Percentiles rank a stretch among this genome's conserved stretches.
These are phyloP conservation scores for Rosa lucieae DNA, from an alignment of 306 rosid species.

Conservation along the genomic window DNA sequence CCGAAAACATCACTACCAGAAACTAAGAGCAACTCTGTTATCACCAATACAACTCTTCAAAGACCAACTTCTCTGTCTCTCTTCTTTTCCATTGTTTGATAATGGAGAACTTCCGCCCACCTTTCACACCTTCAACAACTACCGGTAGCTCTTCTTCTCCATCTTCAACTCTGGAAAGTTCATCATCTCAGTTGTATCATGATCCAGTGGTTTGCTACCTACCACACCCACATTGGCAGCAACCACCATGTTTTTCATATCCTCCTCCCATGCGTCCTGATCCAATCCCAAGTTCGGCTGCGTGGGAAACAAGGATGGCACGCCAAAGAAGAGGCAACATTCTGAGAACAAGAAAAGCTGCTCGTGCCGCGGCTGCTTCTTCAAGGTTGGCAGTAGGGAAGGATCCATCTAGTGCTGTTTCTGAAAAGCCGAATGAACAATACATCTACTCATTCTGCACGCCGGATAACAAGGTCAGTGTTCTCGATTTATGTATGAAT, in stretches of 20 bases:
- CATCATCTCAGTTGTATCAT: background rate
- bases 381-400: background rate
- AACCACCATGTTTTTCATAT: background rate
- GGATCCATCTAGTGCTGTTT: background rate
- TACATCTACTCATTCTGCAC: constrained; percentile 23
- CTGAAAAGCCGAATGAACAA: background rate
- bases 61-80: background rate
- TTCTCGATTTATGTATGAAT: background rate
- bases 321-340: background rate
- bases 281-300: constrained; percentile 10
- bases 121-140: background rate
- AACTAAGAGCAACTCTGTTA: background rate
- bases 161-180: background rate
- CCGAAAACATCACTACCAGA: background rate
- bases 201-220: background rate
- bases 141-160: background rate
- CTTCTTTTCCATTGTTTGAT: background rate
- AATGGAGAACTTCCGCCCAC: constrained; percentile 29
- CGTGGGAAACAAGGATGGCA: background rate
- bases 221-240: background rate
- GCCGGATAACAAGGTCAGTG: constrained; percentile 53
- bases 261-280: background rate
- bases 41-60: background rate
- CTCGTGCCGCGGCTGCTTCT: constrained; percentile 12
- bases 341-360: background rate